phyloP scores from a whole-genome alignment of 371 early-diverging fungal species.

The Mortierella sp. region DNA sequence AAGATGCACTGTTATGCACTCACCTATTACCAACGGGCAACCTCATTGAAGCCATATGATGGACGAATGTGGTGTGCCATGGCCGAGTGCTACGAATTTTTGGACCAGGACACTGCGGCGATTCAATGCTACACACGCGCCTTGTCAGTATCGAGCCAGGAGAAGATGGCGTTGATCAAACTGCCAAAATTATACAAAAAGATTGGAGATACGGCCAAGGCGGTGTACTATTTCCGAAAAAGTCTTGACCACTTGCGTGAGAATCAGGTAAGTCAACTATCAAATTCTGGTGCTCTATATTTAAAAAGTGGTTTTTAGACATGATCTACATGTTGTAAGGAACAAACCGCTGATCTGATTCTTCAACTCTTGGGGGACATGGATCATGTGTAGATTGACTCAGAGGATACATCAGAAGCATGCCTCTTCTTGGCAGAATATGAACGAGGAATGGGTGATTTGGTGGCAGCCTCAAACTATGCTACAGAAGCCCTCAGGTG shows the following conservation, averaged over 20 bases:
- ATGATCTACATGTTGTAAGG: neutral
- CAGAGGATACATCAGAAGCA: conserved; percentile 68
- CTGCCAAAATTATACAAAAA: conserved; percentile 69
- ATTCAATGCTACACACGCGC: conserved; percentile 78
- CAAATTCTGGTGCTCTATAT: neutral
- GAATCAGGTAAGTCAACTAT: conserved; percentile 49
- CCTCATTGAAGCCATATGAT: conserved; percentile 81
- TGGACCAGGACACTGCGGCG: conserved; percentile 64
- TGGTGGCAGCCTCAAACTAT: conserved; percentile 57
- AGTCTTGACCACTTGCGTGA: conserved; percentile 58
- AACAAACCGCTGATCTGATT: conserved; percentile 2
- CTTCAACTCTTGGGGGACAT: conserved; percentile 1
- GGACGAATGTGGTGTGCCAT: conserved; percentile 84
- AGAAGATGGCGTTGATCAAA: conserved; percentile 60
- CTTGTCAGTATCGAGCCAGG: conserved; percentile 62
- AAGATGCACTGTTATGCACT: conserved; percentile 83
- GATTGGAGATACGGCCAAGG: conserved; percentile 59
- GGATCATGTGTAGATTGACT: conserved; percentile 41
- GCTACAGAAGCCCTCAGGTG: conserved; percentile 56
- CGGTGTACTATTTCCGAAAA: conserved; percentile 68
- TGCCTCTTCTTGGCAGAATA: conserved; percentile 67
- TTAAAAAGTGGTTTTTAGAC: neutral
- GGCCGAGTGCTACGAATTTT: conserved; percentile 72
- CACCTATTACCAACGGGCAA: conserved; percentile 86
- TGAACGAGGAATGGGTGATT: conserved; percentile 61